Base-by-base conservation (phyloP, 345 rosid species). In the Angophora floribunda region DNA sequence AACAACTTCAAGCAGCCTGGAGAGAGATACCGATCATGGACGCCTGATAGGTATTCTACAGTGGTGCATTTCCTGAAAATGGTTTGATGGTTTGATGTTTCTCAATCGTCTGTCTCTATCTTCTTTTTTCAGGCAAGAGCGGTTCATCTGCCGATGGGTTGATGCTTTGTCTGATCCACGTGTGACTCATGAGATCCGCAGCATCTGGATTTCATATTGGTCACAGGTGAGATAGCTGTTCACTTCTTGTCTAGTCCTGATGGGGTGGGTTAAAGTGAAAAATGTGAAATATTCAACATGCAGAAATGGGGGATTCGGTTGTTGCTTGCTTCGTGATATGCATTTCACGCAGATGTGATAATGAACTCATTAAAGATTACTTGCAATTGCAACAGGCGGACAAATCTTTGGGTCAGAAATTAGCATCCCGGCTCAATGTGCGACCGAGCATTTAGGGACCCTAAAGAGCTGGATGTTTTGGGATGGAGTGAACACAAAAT, bases 1-100 rank as follows among this genome's bases (percentile, higher is more conserved):
- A 98, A 97, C 94, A 97, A 98, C 95, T 97, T 98, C 94, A 93
- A 98, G 90, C 97, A 98, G 91, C 98, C 99, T 24, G 99, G 99
- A 49, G 98, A 96, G 90, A 95, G 98, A 92, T 98, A 93, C 93
- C 90, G 96, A n/a, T 94, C 99, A 14, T 98, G 95, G 95, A 89
- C 91, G 85, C 92, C 98, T 7, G 97, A 95, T 93, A 98, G 99
- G 99, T 98, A 88, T 59, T 22, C 41, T 84, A 36, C 59, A 80
- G 84, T 41, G 15, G 30, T 78, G 36, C 59, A 19, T 57, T 45
- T 61, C 67, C 70, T 6, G 19, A 85, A 17, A 49, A 41, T 9
- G 52, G 49, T 75, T 75, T 44, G 32, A 57, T 51, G 8, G 12
- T 57, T 21, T 53, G 49, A 49, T 36, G 86, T 80, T 53, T 88